Evolutionary conservation across 2,329 filamentous ascomycete genomes (phyloP).

Genomic region (Emergomyces orientalis): DNA sequence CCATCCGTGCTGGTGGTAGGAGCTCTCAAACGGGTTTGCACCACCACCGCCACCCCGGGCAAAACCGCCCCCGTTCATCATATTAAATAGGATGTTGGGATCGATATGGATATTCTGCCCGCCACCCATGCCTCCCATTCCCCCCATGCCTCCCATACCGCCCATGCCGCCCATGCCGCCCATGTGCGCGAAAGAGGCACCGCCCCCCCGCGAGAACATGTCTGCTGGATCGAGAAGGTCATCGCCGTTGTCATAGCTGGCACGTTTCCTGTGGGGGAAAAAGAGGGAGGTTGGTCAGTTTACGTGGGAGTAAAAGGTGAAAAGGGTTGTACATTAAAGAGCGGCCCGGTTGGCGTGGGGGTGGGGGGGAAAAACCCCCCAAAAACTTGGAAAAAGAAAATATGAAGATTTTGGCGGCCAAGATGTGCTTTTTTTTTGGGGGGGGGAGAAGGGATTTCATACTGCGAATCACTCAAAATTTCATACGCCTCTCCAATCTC

Average conservation of each 20-base stretch:
- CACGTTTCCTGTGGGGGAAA: conserved; percentile 58
- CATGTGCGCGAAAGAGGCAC: conserved; percentile 30
- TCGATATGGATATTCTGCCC: conserved; percentile 49
- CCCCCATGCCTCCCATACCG: conserved; percentile 50
- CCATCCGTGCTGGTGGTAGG: not conserved
- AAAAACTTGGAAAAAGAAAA: not conserved
- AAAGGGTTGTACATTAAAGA: not conserved
- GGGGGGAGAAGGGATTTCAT: conserved; percentile 37
- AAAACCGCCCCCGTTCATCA: conserved; percentile 59
- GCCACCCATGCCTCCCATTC: conserved; percentile 29
- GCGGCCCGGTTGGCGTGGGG: not conserved
- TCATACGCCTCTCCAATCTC: conserved; percentile 97
- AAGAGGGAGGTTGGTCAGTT: conserved; percentile 6
- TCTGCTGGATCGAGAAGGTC: conserved; percentile 82
- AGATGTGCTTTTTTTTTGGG: not conserved
- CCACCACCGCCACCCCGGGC: conserved; percentile 41
- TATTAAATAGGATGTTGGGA: conserved; percentile 70
- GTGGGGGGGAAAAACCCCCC: not conserved
- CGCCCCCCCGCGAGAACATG: conserved; percentile 62
- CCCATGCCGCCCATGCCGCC: conserved; percentile 46
- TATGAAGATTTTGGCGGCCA: not conserved
- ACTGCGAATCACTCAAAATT: conserved; percentile 86
- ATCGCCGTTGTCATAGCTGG: conserved; percentile 83
- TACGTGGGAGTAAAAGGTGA: not conserved
- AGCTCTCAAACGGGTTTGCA: conserved; percentile 31